These are phyloP conservation scores for Bipolaris victoriae DNA, from an alignment of 2,329 filamentous ascomycete genomes.

Conservation along the genomic window DNA sequence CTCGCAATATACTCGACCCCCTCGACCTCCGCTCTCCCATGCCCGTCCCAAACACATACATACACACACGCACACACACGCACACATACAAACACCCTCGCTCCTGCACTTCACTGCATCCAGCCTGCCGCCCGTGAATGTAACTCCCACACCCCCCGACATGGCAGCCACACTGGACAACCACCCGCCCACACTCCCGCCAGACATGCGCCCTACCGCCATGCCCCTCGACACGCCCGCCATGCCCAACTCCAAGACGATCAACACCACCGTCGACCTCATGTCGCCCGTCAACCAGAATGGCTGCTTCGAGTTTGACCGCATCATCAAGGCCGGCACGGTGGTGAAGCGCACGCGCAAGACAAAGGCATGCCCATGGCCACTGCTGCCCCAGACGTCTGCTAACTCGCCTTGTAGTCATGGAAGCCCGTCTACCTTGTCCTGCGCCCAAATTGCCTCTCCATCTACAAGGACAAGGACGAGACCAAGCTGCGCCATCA, in stretches of 20 bases:
- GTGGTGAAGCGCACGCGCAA: conserved; percentile 89
- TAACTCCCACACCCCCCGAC: conserved; percentile 20
- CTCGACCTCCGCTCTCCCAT: not conserved
- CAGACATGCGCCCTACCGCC: conserved; percentile 23
- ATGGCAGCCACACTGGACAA: conserved; percentile 31
- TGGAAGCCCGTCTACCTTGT: conserved; percentile 94
- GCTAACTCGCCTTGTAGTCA: conserved; percentile 59
- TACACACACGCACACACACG: not conserved
- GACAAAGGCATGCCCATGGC: conserved; percentile 61
- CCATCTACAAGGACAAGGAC: conserved; percentile 89
- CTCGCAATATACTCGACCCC: conserved; percentile 10
- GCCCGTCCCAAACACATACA: conserved; percentile 2
- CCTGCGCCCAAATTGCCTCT: conserved; percentile 85
- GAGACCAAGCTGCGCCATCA: conserved; percentile 90
- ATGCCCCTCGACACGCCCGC: conserved; percentile 17
- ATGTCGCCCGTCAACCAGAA: conserved; percentile 91
- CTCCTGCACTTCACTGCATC: not conserved
- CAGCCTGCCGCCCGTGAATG: conserved; percentile 22
- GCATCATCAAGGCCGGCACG: conserved; percentile 86
- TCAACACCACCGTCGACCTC: conserved; percentile 59
- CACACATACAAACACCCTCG: not conserved
- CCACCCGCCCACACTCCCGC: conserved; percentile 23
- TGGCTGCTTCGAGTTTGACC: conserved; percentile 94
- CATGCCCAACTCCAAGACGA: conserved; percentile 31
- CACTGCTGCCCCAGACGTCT: not conserved